Base-by-base conservation (phyloP, 306 rosid species). In the Vigna radiata region DNA sequence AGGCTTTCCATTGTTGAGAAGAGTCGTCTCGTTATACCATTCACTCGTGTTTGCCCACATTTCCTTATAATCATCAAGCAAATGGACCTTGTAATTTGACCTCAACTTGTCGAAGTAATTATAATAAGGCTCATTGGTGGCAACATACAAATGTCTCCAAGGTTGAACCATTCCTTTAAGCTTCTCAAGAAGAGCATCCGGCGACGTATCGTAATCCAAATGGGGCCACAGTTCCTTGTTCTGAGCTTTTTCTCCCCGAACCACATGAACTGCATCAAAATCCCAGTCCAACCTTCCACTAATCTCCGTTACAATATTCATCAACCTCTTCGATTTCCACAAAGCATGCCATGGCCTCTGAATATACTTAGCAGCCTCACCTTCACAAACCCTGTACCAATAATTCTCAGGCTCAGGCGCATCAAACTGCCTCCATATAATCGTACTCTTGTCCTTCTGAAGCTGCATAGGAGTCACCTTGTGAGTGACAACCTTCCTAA, bases 291-390 rank as follows among this genome's bases (percentile, higher is more conserved):
- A 84, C 16, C 76, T 76, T 52, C 98, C 97, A 31, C 98, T 87
- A 54, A 96, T 92, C 86, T 82, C 98, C 0, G 98, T 79, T 70
- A 96, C 99, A 67, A 96, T 92, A 80, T 92, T 96, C 98, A 96
- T 96, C 88, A 96, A 85, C 68, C 98, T 89, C 91, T 92, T 96
- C 0, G 99, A 96, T 84, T 96, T 96, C 99, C 99, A 96, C 78
- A 96, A 31, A 36, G 97, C 94, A 83, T 92, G 96, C 99, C 98
- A 96, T 3, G 99, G 98, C 73, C 98, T 87, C 81, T 92, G 93
- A 52, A 96, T 68, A 72, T 87, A 84, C 87, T 96, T 90, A 0
- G 97, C 89, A 70, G 94, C 97, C 64, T 91, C 89, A 68, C 99
- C 98, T 54, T 96, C 99, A 47, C 99, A 96, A 58, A 96, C 99